phyloP scores from a whole-genome alignment of 2,329 filamentous ascomycete species.

The Aspergillus sp. region DNA sequence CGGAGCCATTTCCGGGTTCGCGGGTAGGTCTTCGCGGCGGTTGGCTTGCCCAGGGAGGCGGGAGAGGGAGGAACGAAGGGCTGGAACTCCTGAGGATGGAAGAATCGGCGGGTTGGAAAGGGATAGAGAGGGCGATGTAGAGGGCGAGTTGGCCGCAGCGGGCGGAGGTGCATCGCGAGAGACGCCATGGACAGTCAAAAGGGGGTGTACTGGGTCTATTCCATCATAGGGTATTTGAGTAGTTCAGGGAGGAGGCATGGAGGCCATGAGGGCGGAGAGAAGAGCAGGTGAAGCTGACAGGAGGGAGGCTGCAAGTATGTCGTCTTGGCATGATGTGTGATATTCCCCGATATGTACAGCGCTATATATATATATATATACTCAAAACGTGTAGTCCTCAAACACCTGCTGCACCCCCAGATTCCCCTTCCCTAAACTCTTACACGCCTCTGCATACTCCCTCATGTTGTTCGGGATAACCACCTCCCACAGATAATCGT shows the following conservation, averaged over 20 bases:
- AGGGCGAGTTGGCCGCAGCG: slow-evolving; percentile 1
- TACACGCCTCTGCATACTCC: slow-evolving; percentile 24
- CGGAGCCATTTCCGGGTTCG: slow-evolving; percentile 67
- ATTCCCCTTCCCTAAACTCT: slow-evolving; percentile 10
- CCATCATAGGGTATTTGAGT: background rate
- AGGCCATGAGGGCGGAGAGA: slow-evolving; percentile 1
- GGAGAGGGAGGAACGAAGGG: slow-evolving; percentile 69
- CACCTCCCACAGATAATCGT: slow-evolving; percentile 23
- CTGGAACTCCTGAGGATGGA: slow-evolving; percentile 44
- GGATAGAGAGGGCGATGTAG: slow-evolving; percentile 8
- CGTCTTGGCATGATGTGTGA: slow-evolving; percentile 1
- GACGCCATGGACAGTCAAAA: slow-evolving; percentile 7
- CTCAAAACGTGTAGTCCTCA: slow-evolving; percentile 12
- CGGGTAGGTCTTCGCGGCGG: slow-evolving; percentile 60
- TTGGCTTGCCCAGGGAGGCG: slow-evolving; percentile 63
- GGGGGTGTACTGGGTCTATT: background rate
- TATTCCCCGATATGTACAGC: background rate
- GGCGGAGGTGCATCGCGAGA: slow-evolving; percentile 11
- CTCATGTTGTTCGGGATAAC: slow-evolving; percentile 27
- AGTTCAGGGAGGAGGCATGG: slow-evolving; percentile 1
- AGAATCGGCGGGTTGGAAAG: slow-evolving; percentile 11
- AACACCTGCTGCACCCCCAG: slow-evolving; percentile 8
- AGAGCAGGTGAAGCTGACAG: background rate
- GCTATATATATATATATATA: slow-evolving; percentile 1
- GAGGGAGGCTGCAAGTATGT: too few species aligned